Evolutionary conservation across 139 green algal species (phyloP), one percentile per base, ranked within the genome.

Genomic region (Desmodesmus armatus): DNA sequence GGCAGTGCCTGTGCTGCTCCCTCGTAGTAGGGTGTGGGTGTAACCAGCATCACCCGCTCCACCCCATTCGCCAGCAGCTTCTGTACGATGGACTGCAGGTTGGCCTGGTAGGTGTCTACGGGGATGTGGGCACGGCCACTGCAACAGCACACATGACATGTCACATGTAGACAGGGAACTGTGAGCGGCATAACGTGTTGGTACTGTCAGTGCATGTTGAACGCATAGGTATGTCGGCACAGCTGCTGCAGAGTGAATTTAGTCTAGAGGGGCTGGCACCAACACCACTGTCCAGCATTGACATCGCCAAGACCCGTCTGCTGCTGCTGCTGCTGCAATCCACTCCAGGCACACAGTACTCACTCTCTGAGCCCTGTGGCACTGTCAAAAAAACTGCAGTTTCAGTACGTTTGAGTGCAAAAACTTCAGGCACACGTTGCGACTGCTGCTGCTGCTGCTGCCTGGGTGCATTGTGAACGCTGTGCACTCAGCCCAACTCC

Each of bases 11-110:
- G 11, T 33, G 67, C 35, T 33, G 43, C 71, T 21, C 1, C 27
- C 25, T 82, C 75, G n/a, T 31, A 47, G 2, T 71, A 35, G 15
- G 75, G 75, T 53, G 75, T 51, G 19, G 78, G 78, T 25, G 78
- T 76, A 2, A 84, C 53, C 5, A 84, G 13, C 5, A 84, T 31
- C 1, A 84, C 33, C 25, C 65, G 29, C 1, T 29, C 7, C 31
- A 84, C 70, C n/a, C 62, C 78, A 13, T n/a, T 33, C 4, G 5
- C 17, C 27, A 63, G 43, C 25, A 84, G 60, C 13, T 65, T 69
- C 29, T 62, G 7, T 6, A 84, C 31, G 4, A 84, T 75, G 17
- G 25, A 51, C 27, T 40, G 40, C 27, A 84, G 40, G 44, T 84
- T 84, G 13, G 37, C 41, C 25, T 44, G 44, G 41, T 66, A 84